Evolutionary conservation across 129 eudicot species (phyloP).

Genomic region (Chrysanthemum makinoi): DNA sequence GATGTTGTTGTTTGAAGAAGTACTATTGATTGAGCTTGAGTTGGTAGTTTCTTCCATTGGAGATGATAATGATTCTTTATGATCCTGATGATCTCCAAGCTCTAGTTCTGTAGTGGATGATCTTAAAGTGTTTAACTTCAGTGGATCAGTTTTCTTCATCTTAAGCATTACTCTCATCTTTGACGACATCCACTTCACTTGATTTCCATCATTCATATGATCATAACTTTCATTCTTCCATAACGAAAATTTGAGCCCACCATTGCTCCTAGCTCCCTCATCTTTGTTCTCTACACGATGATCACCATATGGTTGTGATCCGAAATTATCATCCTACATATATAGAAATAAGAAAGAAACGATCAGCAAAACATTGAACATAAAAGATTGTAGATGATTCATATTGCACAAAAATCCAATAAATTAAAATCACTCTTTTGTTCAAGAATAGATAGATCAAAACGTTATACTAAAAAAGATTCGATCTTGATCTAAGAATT

Average conservation of each 20-base stretch:
- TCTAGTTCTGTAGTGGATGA: slow-evolving; percentile 9
- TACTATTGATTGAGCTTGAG: slow-evolving; percentile 43
- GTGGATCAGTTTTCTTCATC: slow-evolving; percentile 51
- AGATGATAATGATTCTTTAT: slow-evolving; percentile 34
- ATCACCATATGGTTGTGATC: slow-evolving; percentile 33
- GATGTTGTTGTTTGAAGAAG: slow-evolving; percentile 34
- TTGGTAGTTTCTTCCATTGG: slow-evolving; percentile 45
- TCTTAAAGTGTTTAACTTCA: slow-evolving; percentile 9
- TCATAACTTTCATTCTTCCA: slow-evolving; percentile 51
- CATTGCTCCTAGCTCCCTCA: slow-evolving; percentile 17
- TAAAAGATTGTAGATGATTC: slow-evolving; percentile 6
- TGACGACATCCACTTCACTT: slow-evolving; percentile 66
- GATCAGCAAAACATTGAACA: slow-evolving; percentile 5
- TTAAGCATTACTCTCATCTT: slow-evolving; percentile 67
- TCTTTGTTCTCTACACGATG: slow-evolving; percentile 26
- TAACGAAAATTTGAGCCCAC: slow-evolving; percentile 51
- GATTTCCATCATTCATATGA: slow-evolving; percentile 35
- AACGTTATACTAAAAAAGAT: not conserved
- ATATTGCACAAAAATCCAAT: slow-evolving; percentile 18
- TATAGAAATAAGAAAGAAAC: slow-evolving; percentile 28
- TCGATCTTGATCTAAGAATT: slow-evolving; percentile 1
- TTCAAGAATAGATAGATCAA: slow-evolving; percentile 11
- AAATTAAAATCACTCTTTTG: not conserved
- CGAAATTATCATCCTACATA: slow-evolving; percentile 49
- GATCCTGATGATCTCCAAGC: slow-evolving; percentile 35